These are phyloP conservation scores for Gamarada debralockiae DNA, from an alignment of 495 filamentous ascomycete genomes.

Conservation along the genomic window DNA sequence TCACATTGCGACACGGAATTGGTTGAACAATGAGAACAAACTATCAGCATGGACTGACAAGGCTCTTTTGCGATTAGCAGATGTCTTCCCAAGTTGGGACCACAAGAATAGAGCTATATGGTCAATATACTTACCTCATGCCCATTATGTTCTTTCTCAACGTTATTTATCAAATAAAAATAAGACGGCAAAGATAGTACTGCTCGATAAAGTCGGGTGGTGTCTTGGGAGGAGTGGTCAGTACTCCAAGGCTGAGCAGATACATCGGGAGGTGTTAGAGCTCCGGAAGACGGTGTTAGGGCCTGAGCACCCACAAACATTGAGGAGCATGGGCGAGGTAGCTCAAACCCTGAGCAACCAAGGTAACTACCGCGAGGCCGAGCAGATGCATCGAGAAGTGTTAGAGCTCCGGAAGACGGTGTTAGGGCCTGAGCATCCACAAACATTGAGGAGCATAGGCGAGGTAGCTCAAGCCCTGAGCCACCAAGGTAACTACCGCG, in stretches of 20 bases:
- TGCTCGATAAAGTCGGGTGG: background rate
- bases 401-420: background rate
- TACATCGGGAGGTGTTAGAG: too few species aligned
- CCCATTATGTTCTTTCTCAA: background rate
- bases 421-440: background rate
- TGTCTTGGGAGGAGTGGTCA: background rate
- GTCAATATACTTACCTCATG: background rate
- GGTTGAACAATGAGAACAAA: background rate
- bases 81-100: background rate
- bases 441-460: background rate
- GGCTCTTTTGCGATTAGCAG: background rate
- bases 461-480: background rate
- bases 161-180: background rate
- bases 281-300: constrained; percentile 12
- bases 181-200: background rate
- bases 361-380: constrained; percentile 16
- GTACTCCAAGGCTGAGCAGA: background rate
- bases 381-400: background rate
- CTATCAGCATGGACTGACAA: background rate
- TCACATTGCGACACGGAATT: background rate
- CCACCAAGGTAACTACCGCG: too few species aligned
- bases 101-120: background rate
- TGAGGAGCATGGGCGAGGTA: constrained; percentile 29
- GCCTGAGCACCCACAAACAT: constrained; percentile 24
- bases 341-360: constrained; percentile 8